Evolutionary conservation across 768 basidiomycete species (phyloP).

Genomic region (Stropharia rugosoannulata): DNA sequence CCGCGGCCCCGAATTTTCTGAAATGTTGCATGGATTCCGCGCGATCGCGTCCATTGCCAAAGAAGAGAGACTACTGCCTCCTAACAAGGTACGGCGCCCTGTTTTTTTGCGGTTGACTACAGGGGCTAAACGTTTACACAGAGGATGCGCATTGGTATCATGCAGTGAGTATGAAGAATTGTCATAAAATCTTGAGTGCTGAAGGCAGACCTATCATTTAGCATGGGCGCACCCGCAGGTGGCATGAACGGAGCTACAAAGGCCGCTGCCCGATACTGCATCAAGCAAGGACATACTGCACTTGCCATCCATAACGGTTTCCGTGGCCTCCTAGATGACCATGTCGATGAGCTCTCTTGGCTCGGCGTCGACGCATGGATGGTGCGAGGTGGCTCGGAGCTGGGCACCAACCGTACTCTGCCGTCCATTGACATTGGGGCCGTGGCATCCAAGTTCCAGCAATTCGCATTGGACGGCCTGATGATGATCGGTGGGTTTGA

Average conservation of each 20-base stretch:
- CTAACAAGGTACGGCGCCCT: slow-evolving; percentile 37
- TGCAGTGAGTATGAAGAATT: slow-evolving; percentile 61
- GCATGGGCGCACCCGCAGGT: slow-evolving; percentile 95
- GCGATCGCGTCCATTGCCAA: slow-evolving; percentile 66
- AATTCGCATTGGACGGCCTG: slow-evolving; percentile 74
- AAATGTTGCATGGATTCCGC: slow-evolving; percentile 83
- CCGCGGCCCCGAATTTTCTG: slow-evolving; percentile 89
- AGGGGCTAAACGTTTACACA: slow-evolving; percentile 25
- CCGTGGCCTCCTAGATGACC: slow-evolving; percentile 89
- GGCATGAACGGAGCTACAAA: slow-evolving; percentile 99
- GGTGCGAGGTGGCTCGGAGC: slow-evolving; percentile 93
- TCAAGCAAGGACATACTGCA: slow-evolving; percentile 90
- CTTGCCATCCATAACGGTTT: slow-evolving; percentile 95
- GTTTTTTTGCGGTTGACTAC: background rate
- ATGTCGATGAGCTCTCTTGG: slow-evolving; percentile 86
- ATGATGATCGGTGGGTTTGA: slow-evolving; percentile 97
- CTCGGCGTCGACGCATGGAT: slow-evolving; percentile 97
- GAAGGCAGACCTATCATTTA: slow-evolving; percentile 25
- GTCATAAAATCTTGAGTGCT: background rate
- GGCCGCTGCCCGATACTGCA: slow-evolving; percentile 90
- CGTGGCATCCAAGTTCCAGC: slow-evolving; percentile 89
- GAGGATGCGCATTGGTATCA: slow-evolving; percentile 79
- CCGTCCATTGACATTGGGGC: slow-evolving; percentile 87
- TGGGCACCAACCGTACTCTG: slow-evolving; percentile 91
- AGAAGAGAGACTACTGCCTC: slow-evolving; percentile 48